Percentiles rank a stretch among this genome's conserved stretches.
Evolutionary conservation across 768 basidiomycete species (phyloP).

Genomic region (Amanita fuliginea): DNA sequence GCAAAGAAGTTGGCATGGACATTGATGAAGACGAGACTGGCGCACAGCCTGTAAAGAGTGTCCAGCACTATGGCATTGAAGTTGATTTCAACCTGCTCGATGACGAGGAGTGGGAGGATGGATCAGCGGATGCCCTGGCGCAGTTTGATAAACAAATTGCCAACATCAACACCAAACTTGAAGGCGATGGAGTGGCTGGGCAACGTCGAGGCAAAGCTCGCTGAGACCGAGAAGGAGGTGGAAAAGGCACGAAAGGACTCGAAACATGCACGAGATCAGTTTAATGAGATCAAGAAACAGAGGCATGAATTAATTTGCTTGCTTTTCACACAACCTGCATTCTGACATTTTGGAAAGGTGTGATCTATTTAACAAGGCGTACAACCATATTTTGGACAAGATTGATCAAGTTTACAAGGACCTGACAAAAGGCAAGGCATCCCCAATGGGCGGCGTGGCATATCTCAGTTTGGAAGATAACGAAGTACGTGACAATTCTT

Average conservation of each 20-base stretch:
- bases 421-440: constrained; percentile 88
- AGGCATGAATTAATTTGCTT: constrained; percentile 34
- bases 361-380: constrained; percentile 92
- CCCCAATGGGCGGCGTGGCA: constrained; percentile 92
- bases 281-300: constrained; percentile 76
- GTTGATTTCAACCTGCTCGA: constrained; percentile 71
- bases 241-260: constrained; percentile 88
- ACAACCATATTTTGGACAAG: constrained; percentile 87
- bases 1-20: constrained; percentile 85
- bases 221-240: constrained; percentile 86
- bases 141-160: constrained; percentile 65
- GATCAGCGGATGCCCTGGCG: constrained; percentile 50
- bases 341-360: constrained; percentile 22
- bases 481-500: constrained; percentile 46
- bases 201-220: constrained; percentile 73
- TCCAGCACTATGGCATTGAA: constrained; percentile 81
- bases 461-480: constrained; percentile 94
- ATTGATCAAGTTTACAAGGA: constrained; percentile 98
- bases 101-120: constrained; percentile 67
- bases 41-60: constrained; percentile 59
- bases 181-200: constrained; percentile 90
- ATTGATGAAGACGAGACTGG: constrained; percentile 83
- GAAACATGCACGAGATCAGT: constrained; percentile 82
- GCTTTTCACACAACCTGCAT: not conserved
- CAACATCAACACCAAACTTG: constrained; percentile 73